A percentile compares a stretch with the other conserved stretches of the same genome.
phyloP scores from a whole-genome alignment of 2,329 filamentous ascomycete genomes.

The Seiridium cupressi region DNA sequence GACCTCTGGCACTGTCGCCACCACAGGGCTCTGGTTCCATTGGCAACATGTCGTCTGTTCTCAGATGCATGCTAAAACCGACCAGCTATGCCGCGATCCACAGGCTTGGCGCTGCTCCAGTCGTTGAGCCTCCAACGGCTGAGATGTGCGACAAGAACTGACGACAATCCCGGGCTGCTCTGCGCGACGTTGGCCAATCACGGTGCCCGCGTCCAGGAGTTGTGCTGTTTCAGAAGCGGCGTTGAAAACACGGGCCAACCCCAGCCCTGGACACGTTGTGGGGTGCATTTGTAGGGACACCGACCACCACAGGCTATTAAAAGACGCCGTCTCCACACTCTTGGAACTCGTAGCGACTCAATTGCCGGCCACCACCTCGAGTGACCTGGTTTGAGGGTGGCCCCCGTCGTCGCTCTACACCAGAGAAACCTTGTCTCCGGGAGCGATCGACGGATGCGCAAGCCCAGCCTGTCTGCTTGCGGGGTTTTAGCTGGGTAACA shows the following conservation, averaged over 20 bases:
- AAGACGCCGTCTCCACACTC: conserved; percentile 1
- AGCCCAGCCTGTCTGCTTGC: not conserved
- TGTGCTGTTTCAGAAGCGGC: conserved; percentile 3
- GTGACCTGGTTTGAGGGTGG: not conserved
- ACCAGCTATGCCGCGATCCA: not conserved
- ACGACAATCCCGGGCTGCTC: not conserved
- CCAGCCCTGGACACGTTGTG: not conserved
- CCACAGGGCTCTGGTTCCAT: not conserved
- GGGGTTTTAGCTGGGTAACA: not conserved
- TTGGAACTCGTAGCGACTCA: conserved; percentile 3
- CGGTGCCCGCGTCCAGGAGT: not conserved
- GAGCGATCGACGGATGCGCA: not conserved
- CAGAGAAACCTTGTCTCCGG: not conserved
- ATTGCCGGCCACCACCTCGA: not conserved
- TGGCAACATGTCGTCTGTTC: conserved; percentile 4
- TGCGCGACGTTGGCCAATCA: not conserved
- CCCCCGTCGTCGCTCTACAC: not conserved
- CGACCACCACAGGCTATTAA: conserved; percentile 5
- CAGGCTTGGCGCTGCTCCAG: conserved; percentile 4
- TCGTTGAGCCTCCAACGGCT: not conserved
- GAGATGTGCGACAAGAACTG: not conserved
- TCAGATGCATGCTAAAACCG: not conserved
- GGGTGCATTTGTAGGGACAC: not conserved
- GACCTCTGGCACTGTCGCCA: not conserved
- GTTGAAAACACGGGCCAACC: conserved; percentile 6